Percentiles rank a stretch among this genome's conserved stretches.
Evolutionary conservation across 78 protist genomes (phyloP).

Genomic region (Dictyostelium firmibasis): DNA sequence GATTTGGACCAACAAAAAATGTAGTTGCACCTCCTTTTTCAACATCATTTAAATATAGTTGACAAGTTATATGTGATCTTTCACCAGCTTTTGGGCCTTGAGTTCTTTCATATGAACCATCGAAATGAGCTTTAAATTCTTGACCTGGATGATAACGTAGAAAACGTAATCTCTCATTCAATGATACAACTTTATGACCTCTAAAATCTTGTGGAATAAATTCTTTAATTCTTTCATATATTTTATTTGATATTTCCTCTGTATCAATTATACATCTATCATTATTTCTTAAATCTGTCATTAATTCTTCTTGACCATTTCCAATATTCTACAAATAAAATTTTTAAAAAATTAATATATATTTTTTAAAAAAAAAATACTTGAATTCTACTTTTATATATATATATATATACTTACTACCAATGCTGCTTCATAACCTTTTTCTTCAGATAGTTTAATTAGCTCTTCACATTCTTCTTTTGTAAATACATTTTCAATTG

Average conservation of each 20-base stretch:
- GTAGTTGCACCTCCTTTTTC: constrained; percentile 57
- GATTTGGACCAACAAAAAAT: constrained; percentile 2
- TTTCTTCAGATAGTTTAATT: constrained; percentile 19
- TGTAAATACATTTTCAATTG: constrained; percentile 40
- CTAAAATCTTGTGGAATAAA: background rate
- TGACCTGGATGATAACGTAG: constrained; percentile 15
- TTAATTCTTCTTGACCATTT: constrained; percentile 17
- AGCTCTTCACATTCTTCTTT: constrained; percentile 53
- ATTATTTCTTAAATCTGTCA: constrained; percentile 41
- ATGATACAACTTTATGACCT: background rate
- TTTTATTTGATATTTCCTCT: constrained; percentile 30
- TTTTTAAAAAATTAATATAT: too few species aligned
- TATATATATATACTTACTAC: background rate
- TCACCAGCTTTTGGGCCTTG: constrained; percentile 43
- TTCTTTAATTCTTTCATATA: constrained; percentile 18
- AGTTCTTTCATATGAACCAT: constrained; percentile 5
- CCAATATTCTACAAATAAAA: background rate
- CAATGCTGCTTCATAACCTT: constrained; percentile 35
- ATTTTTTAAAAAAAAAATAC: too few species aligned
- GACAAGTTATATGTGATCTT: constrained; percentile 1
- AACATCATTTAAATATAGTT: constrained; percentile 33
- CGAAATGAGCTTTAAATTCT: constrained; percentile 32
- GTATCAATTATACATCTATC: constrained; percentile 59
- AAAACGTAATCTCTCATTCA: constrained; percentile 63
- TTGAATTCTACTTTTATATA: too few species aligned